Conservation (phyloP, 495 filamentous ascomycete genomes). For the Neurospora sublineolata region DNA sequence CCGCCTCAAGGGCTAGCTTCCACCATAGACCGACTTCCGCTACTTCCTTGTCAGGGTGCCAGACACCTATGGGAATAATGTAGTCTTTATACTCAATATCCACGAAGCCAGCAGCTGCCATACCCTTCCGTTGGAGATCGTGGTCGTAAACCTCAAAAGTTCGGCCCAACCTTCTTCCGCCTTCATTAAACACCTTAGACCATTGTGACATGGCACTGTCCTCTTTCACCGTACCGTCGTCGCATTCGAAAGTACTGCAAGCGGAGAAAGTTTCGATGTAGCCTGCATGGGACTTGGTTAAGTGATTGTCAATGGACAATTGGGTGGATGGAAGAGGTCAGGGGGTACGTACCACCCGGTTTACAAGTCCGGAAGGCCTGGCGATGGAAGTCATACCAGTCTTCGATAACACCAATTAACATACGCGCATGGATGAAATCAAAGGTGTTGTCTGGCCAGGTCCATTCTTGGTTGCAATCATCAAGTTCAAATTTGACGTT, state of each 20-base stretch:
- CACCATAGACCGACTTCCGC: neutral
- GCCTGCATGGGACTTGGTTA: slow-evolving; percentile 2
- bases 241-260: slow-evolving; percentile 10
- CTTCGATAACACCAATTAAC: slow-evolving; percentile 36
- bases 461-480: slow-evolving; percentile 41
- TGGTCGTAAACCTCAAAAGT: slow-evolving; percentile 15
- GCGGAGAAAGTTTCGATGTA: slow-evolving; percentile 14
- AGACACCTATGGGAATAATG: neutral
- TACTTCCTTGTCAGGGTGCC: neutral
- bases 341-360: neutral
- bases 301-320: neutral
- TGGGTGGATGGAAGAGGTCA: neutral
- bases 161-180: slow-evolving; percentile 6
- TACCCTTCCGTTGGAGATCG: slow-evolving; percentile 18
- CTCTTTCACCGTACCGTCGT: slow-evolving; percentile 10
- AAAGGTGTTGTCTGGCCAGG: slow-evolving; percentile 37
- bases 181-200: slow-evolving; percentile 12
- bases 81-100: slow-evolving; percentile 9
- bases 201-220: slow-evolving; percentile 11
- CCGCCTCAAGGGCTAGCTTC: neutral
- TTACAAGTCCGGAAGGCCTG: neutral
- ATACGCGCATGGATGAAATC: slow-evolving; percentile 44
- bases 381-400: slow-evolving; percentile 30
- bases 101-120: slow-evolving; percentile 30
- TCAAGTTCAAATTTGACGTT: slow-evolving; percentile 47